Conservation (phyloP, 148 eudicot genomes). For the Polygonum aviculare region DNA sequence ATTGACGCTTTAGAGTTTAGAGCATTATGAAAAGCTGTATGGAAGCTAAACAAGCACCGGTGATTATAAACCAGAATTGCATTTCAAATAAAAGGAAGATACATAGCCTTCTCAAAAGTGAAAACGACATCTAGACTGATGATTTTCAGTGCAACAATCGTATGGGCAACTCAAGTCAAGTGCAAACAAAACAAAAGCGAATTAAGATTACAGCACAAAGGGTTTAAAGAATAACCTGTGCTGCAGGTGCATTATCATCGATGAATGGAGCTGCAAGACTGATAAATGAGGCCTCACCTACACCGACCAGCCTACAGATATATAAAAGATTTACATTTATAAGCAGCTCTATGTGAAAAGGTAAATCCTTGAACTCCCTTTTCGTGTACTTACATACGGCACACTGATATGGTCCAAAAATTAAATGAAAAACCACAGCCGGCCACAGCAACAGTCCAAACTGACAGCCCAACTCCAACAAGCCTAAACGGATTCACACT, state of each 20-base stretch:
- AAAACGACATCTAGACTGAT: not conserved
- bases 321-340: constrained; percentile 2
- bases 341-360: not conserved
- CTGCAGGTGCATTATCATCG: constrained; percentile 80
- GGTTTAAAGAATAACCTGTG: constrained; percentile 42
- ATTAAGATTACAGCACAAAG: not conserved
- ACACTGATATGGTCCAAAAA: constrained; percentile 68
- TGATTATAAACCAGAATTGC: not conserved
- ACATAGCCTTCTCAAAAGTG: not conserved
- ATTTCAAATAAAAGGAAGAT: not conserved
- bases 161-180: not conserved
- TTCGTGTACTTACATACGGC: constrained; percentile 60
- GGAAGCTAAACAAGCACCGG: not conserved
- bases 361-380: not conserved
- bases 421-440: constrained; percentile 72
- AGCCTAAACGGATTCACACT: constrained; percentile 91
- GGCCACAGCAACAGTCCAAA: constrained; percentile 75
- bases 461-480: constrained; percentile 77
- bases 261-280: constrained; percentile 97
- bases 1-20: not conserved
- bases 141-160: not conserved
- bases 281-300: constrained; percentile 93
- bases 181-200: not conserved
- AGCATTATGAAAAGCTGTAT: not conserved
- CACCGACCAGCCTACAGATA: constrained; percentile 76